Percentiles rank a stretch among this genome's conserved stretches.
These are phyloP conservation scores for Phytopythium helicoides DNA, from an alignment of 352 stramenopile species.

Conservation along the genomic window DNA sequence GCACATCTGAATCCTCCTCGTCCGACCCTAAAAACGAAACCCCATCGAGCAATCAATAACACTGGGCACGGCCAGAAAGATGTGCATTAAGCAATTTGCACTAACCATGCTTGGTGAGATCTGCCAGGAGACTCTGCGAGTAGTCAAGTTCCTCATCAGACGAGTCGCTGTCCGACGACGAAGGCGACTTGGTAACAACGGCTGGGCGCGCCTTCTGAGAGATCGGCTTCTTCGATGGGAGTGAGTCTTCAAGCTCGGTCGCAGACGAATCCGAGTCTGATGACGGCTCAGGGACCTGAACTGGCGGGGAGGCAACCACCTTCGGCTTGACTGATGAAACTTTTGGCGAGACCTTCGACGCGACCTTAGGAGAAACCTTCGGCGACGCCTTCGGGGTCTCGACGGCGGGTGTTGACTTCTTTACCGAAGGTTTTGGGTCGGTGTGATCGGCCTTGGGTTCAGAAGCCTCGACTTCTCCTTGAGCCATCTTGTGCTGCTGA, in stretches of 20 bases:
- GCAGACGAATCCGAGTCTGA: background rate
- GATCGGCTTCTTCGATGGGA: conserved; percentile 1
- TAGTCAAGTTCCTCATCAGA: conserved; percentile 71
- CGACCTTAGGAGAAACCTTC: too few species aligned
- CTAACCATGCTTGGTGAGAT: conserved; percentile 68
- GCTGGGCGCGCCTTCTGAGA: conserved; percentile 10
- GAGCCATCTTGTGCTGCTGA: too few species aligned
- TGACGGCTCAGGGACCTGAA: too few species aligned
- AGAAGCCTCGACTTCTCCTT: too few species aligned
- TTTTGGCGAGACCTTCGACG: too few species aligned
- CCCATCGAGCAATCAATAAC: conserved; percentile 1
- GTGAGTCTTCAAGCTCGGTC: conserved; percentile 14
- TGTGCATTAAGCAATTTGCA: conserved; percentile 13
- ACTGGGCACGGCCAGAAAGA: background rate
- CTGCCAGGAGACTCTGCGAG: conserved; percentile 69
- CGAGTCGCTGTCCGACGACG: conserved; percentile 25
- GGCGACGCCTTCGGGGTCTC: too few species aligned
- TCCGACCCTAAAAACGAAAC: conserved; percentile 19
- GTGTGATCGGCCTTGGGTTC: too few species aligned
- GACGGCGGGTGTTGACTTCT: too few species aligned
- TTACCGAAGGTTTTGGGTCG: too few species aligned
- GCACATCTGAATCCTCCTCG: conserved; percentile 12
- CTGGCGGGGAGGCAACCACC: too few species aligned
- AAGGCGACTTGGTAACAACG: conserved; percentile 21
- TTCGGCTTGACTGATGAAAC: too few species aligned